A percentile compares a stretch with the other conserved stretches of the same genome.
phyloP scores from a whole-genome alignment of 805 yeast genomes.

The Saturnispora sanitii region DNA sequence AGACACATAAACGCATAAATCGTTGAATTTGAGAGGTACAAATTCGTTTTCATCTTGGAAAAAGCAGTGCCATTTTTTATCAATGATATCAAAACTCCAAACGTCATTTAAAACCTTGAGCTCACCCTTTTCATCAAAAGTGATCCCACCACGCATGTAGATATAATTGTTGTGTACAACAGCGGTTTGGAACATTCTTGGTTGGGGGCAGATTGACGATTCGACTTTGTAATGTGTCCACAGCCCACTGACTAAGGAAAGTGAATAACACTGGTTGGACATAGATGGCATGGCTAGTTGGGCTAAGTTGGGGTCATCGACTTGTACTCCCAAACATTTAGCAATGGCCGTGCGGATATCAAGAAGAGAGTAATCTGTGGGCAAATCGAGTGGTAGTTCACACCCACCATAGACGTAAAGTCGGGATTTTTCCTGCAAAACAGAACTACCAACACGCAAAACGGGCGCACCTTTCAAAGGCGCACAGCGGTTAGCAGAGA shows the following conservation, averaged over 20 bases:
- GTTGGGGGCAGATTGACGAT: slow-evolving; percentile 23
- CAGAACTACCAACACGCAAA: slow-evolving; percentile 60
- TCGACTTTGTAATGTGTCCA: slow-evolving; percentile 41
- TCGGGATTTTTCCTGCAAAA: slow-evolving; percentile 46
- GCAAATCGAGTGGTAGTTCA: slow-evolving; percentile 44
- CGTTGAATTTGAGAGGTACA: slow-evolving; percentile 37
- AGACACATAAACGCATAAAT: slow-evolving; percentile 36
- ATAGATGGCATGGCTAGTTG: too few species aligned
- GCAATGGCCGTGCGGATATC: slow-evolving; percentile 29
- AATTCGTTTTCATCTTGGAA: slow-evolving; percentile 27
- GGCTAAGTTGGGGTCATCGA: too few species aligned
- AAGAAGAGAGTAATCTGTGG: slow-evolving; percentile 27
- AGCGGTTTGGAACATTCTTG: slow-evolving; percentile 54
- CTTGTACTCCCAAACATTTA: slow-evolving; percentile 4
- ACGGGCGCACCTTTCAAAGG: slow-evolving; percentile 38
- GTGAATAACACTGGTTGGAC: slow-evolving; percentile 53
- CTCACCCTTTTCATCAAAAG: slow-evolving; percentile 28
- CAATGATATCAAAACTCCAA: slow-evolving; percentile 54
- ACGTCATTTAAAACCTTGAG: slow-evolving; percentile 48
- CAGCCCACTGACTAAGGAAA: slow-evolving; percentile 46
- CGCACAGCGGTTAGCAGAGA: slow-evolving; percentile 55
- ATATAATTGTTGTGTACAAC: slow-evolving; percentile 39
- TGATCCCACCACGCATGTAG: slow-evolving; percentile 59
- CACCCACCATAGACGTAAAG: slow-evolving; percentile 63
- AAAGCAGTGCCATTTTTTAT: slow-evolving; percentile 44